These are phyloP conservation scores for Berkeleyomyces rouxiae DNA, from an alignment of 2,329 filamentous ascomycete species.

Conservation along the genomic window DNA sequence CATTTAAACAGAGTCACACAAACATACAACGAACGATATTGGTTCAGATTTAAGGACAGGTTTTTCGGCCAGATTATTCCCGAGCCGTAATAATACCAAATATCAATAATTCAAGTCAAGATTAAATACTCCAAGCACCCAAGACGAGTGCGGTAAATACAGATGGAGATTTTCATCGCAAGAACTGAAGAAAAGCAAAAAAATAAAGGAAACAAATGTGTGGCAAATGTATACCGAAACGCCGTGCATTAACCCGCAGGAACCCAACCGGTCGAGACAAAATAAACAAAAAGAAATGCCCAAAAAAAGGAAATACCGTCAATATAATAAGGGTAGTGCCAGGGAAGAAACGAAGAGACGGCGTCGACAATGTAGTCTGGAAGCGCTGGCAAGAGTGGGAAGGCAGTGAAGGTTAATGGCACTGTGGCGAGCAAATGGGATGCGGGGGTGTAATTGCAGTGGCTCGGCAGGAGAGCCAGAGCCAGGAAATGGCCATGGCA, in stretches of 20 bases:
- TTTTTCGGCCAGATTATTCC: background rate
- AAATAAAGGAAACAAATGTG: background rate
- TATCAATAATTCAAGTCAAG: background rate
- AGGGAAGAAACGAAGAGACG: background rate
- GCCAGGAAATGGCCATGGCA: background rate
- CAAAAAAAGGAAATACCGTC: background rate
- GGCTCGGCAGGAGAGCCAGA: background rate
- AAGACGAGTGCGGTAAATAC: background rate
- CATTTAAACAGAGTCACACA: background rate
- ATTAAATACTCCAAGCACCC: background rate
- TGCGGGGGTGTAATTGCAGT: too few species aligned
- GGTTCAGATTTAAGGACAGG: background rate
- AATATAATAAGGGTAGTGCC: background rate
- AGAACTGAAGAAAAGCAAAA: background rate
- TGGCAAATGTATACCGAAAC: slow-evolving; percentile 3
- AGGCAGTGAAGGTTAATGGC: too few species aligned
- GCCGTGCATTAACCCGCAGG: background rate
- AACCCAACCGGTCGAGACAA: background rate
- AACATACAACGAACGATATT: background rate
- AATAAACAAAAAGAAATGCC: background rate
- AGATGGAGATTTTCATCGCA: background rate
- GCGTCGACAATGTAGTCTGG: background rate
- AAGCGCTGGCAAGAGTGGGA: background rate
- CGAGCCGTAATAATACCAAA: background rate
- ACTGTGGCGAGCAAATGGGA: too few species aligned